Conservation (phyloP, 768 basidiomycete genomes). For the Russula compacta region DNA sequence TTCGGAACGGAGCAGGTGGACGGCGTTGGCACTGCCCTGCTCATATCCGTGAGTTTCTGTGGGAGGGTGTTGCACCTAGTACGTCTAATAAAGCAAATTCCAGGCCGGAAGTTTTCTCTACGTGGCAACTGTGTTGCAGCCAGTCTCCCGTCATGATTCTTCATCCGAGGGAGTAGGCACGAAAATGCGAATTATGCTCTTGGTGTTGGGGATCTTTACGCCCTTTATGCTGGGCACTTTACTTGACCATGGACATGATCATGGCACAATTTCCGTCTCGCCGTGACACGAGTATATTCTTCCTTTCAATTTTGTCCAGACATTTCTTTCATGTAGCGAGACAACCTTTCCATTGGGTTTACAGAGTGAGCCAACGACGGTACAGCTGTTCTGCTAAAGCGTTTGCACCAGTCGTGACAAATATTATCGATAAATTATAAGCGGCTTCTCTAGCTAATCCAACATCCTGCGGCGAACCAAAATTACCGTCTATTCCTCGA, state of each 20-base stretch:
- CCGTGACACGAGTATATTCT: neutral
- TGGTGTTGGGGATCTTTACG: conserved; percentile 14
- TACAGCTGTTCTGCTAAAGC: conserved; percentile 63
- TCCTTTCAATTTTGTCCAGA: neutral
- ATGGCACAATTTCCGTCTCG: neutral
- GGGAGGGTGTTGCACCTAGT: neutral
- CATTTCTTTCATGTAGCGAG: neutral
- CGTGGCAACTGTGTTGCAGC: conserved; percentile 85
- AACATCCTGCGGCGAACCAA: conserved; percentile 30
- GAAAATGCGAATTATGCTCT: conserved; percentile 11
- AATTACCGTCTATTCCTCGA: neutral
- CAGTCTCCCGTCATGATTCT: conserved; percentile 38
- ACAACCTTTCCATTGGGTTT: neutral
- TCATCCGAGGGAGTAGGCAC: conserved; percentile 9
- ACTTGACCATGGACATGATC: conserved; percentile 14
- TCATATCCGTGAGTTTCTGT: conserved; percentile 57
- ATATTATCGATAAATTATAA: conserved; percentile 81
- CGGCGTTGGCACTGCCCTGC: conserved; percentile 69
- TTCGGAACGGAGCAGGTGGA: conserved; percentile 38
- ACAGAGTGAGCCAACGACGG: conserved; percentile 72
- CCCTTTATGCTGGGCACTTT: conserved; percentile 14
- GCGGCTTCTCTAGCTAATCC: conserved; percentile 69
- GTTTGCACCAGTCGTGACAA: conserved; percentile 66
- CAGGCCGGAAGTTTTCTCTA: conserved; percentile 93
- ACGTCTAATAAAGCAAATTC: neutral